Conservation (phyloP, 495 filamentous ascomycete genomes). For the Astrothelium subdiscretum region DNA sequence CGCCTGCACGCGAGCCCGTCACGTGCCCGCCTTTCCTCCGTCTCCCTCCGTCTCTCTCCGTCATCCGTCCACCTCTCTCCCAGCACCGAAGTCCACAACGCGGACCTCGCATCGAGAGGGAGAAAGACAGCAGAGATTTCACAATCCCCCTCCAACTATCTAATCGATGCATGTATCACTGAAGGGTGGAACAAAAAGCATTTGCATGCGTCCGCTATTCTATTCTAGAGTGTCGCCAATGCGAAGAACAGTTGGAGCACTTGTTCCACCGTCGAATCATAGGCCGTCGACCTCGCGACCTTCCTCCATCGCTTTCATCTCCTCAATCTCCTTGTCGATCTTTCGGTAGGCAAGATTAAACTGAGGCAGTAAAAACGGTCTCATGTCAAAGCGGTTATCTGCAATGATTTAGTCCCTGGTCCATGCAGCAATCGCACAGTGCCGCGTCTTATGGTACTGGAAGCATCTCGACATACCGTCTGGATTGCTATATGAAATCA, state of each 20-base stretch:
- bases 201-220: no score
- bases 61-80: no score
- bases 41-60: no score
- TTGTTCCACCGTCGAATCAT: not conserved
- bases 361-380: slow-evolving; percentile 28
- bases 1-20: not conserved
- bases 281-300: not conserved
- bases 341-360: slow-evolving; percentile 26
- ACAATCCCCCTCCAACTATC: no score
- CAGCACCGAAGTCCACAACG: no score
- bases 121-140: no score
- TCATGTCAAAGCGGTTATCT: slow-evolving; percentile 55
- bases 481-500: not conserved
- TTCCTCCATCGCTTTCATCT: slow-evolving; percentile 8
- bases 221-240: no score
- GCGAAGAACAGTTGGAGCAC: no score
- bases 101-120: no score
- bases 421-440: not conserved
- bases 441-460: not conserved
- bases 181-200: no score
- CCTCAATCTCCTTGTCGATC: slow-evolving; percentile 20
- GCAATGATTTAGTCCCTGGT: slow-evolving; percentile 34
- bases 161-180: no score
- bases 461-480: not conserved
- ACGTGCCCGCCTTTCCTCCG: not conserved